Evolutionary conservation across 495 filamentous ascomycete genomes (phyloP), one percentile per base, ranked within the genome.

Genomic region (Aspergillus affinis): DNA sequence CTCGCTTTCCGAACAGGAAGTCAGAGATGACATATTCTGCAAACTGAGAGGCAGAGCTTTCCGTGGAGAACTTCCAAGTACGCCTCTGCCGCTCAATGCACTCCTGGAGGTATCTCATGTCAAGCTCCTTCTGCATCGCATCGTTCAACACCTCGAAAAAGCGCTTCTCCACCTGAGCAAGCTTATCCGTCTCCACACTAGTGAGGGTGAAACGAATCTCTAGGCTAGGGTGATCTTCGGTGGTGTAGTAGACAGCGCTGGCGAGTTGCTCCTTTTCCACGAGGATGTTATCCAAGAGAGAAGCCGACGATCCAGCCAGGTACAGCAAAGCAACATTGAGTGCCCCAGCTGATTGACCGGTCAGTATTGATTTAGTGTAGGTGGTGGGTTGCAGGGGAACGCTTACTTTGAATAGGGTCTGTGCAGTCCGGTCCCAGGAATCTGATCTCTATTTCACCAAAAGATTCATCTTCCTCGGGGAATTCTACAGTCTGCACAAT

Each of bases 391-490:
- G 6, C 23, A 41, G 26, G 32, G 29, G 36, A 6, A 58, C 30
- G 74, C 82, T 65, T 62, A 86, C 83, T 77, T 60, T 74, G 71
- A 61, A 78, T 75, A 17, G 73, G 63, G 66, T 96, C 86, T 60
- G 79, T 86, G 71, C 87, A 90, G 59, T 86, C 80, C 0, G 94
- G 95, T 41, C 94, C 94, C 56, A 98, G 83, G 71, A 94, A 94
- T 7, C 81, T 88, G 47, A 97, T 82, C 53, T 88, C 69, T 48
- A 98, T 83, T 67, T 98, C 92, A 44, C 94, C 94, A 55, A 82
- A 88, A 1, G 90, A 91, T 64, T 99, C 94, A 63, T 99, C 94
- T 67, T 96, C 93, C 72, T 99, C 95, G 0, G 94, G 95, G 65
- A 99, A 99, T 59, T 95, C 87, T 36, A 97, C 87, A 6, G 78